Percentiles rank a stretch among this genome's conserved stretches.
Conservation (phyloP, 1,284 basidiomycete species). For the Sphaerobolus stellatus region DNA sequence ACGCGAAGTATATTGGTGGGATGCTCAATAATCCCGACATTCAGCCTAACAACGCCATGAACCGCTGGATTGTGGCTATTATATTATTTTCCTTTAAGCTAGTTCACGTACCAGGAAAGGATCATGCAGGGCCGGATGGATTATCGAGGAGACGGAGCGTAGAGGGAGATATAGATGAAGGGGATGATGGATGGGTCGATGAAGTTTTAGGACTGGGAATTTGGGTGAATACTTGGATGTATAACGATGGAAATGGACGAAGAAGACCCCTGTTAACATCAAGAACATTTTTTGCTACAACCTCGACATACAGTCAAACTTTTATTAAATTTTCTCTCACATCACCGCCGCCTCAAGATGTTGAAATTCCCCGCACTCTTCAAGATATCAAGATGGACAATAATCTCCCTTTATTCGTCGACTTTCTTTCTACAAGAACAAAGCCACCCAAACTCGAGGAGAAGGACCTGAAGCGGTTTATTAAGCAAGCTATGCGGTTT, state of each 20-base stretch:
- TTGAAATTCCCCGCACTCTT: not conserved
- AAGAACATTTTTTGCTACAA: too few relatives aligned
- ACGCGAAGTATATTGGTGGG: constrained; percentile 14
- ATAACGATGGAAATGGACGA: not conserved
- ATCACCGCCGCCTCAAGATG: not conserved
- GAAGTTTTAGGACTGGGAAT: not conserved
- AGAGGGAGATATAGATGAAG: not conserved
- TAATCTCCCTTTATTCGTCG: not conserved
- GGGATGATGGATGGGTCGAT: not conserved
- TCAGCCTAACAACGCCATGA: constrained; percentile 34
- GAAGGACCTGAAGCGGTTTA: not conserved
- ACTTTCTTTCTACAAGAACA: not conserved
- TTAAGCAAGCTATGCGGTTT: constrained; percentile 20
- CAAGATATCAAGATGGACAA: not conserved
- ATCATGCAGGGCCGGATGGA: constrained; percentile 32
- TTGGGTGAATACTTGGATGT: not conserved
- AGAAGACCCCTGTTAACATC: too few relatives aligned
- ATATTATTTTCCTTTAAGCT: constrained; percentile 35
- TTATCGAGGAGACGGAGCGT: constrained; percentile 28
- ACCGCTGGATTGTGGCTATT: constrained; percentile 41
- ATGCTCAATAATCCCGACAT: constrained; percentile 40
- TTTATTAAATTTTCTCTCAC: not conserved
- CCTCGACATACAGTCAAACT: not conserved
- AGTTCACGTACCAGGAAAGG: constrained; percentile 28
- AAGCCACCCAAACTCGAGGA: not conserved